Base-by-base conservation (phyloP, 2,329 filamentous ascomycete genomes). In the Pseudofabraea citricarpa region DNA sequence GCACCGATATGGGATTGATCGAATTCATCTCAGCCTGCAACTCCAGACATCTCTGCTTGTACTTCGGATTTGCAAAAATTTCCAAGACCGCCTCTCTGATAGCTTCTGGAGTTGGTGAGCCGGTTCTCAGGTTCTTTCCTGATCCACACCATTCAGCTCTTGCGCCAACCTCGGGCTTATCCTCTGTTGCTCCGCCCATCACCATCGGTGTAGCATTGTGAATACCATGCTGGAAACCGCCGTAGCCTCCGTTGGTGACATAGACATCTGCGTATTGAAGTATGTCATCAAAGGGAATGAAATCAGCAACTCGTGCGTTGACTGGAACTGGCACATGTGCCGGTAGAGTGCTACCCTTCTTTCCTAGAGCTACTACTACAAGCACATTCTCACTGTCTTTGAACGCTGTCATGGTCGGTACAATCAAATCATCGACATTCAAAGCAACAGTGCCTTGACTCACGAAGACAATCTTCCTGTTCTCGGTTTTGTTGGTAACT, bases 401-500 rank as follows among this genome's bases (percentile, higher is more conserved):
- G 22, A 68, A 49, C 1, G 58, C 65, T 22, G 59, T 51, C 18
- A 67, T 51, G 0, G 64, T 63, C 2, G 66, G 64, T 7, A 66
- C 47, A 13, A 64, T 56, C 3, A 68, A 50, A 9, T 66, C 56
- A 10, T 55, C 48, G 21, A 55, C 56, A 20, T 62, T 44, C 16
- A 56, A 41, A 4, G 53, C 54, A 0, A 65, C 42, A 5, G 64
- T 65, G 1, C 66, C 65, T 43, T 66, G 64, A 18, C 56, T 63
- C 6, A 67, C 63, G 24, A 61, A 54, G 13, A 68, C 49, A 10
- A 69, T 56, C 16, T 62, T 61, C 41, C 62, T 61, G 40, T 64
- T 66, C 43, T 66, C 69, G 16, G 63, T 56, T 35, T 66, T 64
- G 13, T 52, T 42, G 8, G 61, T 52, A 13, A 77, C 58, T 4